These are phyloP conservation scores for Taxillus chinensis DNA, from an alignment of 164 flowering plant genomes.

Conservation along the genomic window DNA sequence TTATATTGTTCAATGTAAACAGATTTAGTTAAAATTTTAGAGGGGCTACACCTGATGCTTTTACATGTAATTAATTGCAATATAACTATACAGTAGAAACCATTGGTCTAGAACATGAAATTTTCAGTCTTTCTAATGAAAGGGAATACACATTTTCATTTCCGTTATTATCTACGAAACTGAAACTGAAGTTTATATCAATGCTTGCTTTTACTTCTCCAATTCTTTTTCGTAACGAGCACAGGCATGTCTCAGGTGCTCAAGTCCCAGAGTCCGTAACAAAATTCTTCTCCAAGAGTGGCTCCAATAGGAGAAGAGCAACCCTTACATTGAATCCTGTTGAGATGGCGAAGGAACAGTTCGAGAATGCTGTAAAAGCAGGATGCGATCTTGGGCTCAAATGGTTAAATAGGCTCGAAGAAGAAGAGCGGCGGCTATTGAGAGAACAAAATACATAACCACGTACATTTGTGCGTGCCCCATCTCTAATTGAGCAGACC, in stretches of 20 bases:
- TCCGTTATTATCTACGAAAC: too few species aligned
- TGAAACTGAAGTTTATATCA: neutral
- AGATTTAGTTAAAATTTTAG: too few species aligned
- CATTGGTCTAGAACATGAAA: too few species aligned
- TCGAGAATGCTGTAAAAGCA: conserved; percentile 65
- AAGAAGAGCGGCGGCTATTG: conserved; percentile 41
- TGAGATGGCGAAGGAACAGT: conserved; percentile 61
- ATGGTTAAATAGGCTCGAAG: conserved; percentile 69
- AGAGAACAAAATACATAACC: neutral
- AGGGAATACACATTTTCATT: too few species aligned
- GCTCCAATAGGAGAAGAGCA: conserved; percentile 10
- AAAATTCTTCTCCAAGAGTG: conserved; percentile 34
- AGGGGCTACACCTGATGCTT: too few species aligned
- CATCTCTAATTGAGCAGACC: too few species aligned
- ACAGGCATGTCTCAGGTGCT: conserved; percentile 37
- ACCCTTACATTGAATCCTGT: conserved; percentile 23
- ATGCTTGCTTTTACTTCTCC: neutral
- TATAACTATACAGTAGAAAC: too few species aligned
- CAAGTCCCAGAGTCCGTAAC: conserved; percentile 59
- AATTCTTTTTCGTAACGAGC: neutral
- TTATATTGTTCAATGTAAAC: too few species aligned
- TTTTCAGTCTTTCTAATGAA: too few species aligned
- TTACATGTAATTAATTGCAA: too few species aligned
- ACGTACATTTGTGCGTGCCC: too few species aligned
- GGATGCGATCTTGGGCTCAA: conserved; percentile 79